A percentile compares a stretch with the other conserved stretches of the same genome.
Evolutionary conservation across 2,329 filamentous ascomycete species (phyloP).

Genomic region (Pezicula neosporulosa): DNA sequence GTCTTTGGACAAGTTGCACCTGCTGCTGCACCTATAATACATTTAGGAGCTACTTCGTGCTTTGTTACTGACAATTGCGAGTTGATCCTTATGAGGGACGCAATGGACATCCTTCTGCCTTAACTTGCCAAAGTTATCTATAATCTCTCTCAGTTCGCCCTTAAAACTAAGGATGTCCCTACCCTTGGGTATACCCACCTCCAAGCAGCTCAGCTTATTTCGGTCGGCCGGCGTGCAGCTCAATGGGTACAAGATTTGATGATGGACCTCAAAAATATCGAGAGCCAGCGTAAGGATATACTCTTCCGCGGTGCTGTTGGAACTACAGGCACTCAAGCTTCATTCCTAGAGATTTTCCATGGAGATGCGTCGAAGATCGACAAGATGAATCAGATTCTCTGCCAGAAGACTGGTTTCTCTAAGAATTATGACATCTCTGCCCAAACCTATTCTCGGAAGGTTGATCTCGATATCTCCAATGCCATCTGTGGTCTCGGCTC

Average conservation of each 20-base stretch:
- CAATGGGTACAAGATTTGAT: conserved; percentile 74
- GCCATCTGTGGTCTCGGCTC: too few species aligned
- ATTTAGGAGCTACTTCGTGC: too few species aligned
- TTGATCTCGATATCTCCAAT: conserved; percentile 51
- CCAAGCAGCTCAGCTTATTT: conserved; percentile 50
- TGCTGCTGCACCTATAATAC: too few species aligned
- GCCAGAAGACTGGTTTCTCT: conserved; percentile 48
- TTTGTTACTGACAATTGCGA: too few species aligned
- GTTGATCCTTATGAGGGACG: too few species aligned
- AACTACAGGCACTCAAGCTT: too few species aligned
- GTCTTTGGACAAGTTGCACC: too few species aligned
- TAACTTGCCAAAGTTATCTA: conserved; percentile 77
- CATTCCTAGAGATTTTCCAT: conserved; percentile 26
- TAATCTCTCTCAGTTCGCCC: conserved; percentile 69
- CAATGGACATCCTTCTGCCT: conserved; percentile 59
- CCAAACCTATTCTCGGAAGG: conserved; percentile 73
- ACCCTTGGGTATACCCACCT: too few species aligned
- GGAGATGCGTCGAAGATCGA: conserved; percentile 46
- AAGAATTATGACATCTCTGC: conserved; percentile 43
- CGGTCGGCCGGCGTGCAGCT: conserved; percentile 41
- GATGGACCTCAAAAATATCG: conserved; percentile 71
- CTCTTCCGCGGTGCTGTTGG: too few species aligned
- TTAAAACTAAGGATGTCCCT: conserved; percentile 70
- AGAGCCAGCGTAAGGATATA: conserved; percentile 35
- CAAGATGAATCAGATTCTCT: conserved; percentile 48